phyloP scores from a whole-genome alignment of 176 grass and related monocot species.

The Musa itinerans region DNA sequence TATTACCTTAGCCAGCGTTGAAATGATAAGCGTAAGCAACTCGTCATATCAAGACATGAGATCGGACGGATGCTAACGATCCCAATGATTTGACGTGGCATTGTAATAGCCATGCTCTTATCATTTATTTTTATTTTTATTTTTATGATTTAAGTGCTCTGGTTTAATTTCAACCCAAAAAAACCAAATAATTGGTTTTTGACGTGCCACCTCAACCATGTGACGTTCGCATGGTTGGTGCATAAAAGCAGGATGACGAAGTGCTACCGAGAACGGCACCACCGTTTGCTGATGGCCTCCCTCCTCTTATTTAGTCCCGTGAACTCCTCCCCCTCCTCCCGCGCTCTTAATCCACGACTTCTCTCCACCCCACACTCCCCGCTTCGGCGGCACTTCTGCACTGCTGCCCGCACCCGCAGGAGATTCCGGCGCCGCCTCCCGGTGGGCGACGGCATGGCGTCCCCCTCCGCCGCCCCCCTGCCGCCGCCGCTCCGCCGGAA shows the following conservation, averaged over 20 bases:
- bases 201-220: no score
- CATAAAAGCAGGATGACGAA: not conserved
- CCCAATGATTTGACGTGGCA: no score
- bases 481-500: slow-evolving; percentile 17
- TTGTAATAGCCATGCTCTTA: no score
- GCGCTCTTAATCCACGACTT: slow-evolving; percentile 11
- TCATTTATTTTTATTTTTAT: no score
- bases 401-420: slow-evolving; percentile 14
- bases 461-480: not conserved
- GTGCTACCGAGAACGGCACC: not conserved
- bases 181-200: no score
- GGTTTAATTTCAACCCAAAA: no score
- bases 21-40: no score
- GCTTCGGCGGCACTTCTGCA: slow-evolving; percentile 10
- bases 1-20: no score
- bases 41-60: no score
- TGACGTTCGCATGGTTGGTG: no score
- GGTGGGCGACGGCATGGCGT: slow-evolving; percentile 25
- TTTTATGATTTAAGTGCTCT: no score
- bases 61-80: no score
- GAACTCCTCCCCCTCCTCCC: not conserved
- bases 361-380: not conserved
- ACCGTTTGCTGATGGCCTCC: not conserved
- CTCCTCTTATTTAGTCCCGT: not conserved
- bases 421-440: slow-evolving; percentile 17